A percentile compares a stretch with the other conserved stretches of the same genome.
These are phyloP conservation scores for Fusarium nygamai DNA, from an alignment of 2,329 filamentous ascomycete genomes.

Conservation along the genomic window DNA sequence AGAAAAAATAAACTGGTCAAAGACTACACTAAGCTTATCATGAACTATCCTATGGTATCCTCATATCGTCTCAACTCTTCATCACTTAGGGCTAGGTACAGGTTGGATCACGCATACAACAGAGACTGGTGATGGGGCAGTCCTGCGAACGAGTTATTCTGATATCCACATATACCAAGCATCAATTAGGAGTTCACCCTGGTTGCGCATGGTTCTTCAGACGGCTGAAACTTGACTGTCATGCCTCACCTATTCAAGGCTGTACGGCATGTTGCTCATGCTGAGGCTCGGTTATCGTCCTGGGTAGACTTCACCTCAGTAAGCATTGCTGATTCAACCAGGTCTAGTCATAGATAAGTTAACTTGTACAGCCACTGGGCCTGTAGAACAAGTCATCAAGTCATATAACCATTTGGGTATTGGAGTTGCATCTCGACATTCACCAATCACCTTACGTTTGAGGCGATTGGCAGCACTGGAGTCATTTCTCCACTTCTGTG, in stretches of 20 bases:
- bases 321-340: neutral
- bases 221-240: neutral
- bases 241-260: neutral
- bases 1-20: neutral
- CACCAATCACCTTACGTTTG: neutral
- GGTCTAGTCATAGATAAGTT: neutral
- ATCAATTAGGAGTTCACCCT: no score
- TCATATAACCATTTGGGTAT: neutral
- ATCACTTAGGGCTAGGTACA: rapidly evolving
- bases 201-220: neutral
- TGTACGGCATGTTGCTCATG: neutral
- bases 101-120: neutral
- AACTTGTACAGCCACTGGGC: neutral
- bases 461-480: rapidly evolving
- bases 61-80: neutral
- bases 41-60: neutral
- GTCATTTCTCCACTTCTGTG: neutral
- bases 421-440: neutral
- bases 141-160: neutral
- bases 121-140: neutral
- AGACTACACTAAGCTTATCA: rapidly evolving
- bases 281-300: neutral
- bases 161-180: neutral
- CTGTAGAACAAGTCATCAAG: neutral
- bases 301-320: neutral